Conservation (phyloP, 2,329 filamentous ascomycete species). For the Periconia sp. region DNA sequence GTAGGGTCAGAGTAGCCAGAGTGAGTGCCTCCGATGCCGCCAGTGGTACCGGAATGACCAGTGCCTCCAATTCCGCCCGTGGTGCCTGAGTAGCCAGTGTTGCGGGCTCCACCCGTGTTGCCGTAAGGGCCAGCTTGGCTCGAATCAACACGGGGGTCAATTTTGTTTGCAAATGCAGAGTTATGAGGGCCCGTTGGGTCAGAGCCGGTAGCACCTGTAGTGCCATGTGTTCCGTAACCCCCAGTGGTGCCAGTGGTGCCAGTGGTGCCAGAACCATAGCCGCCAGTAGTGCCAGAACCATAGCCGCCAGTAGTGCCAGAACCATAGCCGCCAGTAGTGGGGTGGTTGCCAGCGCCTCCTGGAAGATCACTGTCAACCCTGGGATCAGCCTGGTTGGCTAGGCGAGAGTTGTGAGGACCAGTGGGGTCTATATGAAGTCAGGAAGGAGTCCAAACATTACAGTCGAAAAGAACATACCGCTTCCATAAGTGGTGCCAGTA, state of each 20-base stretch:
- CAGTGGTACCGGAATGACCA: background rate
- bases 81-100: constrained; percentile 5
- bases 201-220: background rate
- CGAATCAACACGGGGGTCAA: constrained; percentile 22
- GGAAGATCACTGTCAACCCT: constrained; percentile 19
- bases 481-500: constrained; percentile 9
- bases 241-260: background rate
- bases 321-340: constrained; percentile 1
- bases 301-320: background rate
- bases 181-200: constrained; percentile 24
- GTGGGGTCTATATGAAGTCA: too few species aligned
- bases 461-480: too few species aligned
- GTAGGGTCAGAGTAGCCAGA: constrained; percentile 10
- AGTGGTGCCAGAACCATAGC: background rate
- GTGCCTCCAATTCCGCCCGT: too few species aligned
- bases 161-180: constrained; percentile 20
- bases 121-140: constrained; percentile 26
- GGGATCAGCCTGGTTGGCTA: constrained; percentile 28
- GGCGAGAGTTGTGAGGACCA: constrained; percentile 20
- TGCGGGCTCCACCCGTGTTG: constrained; percentile 11
- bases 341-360: constrained; percentile 17
- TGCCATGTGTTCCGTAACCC: background rate
- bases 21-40: too few species aligned
- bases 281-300: constrained; percentile 1
- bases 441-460: too few species aligned